These are phyloP conservation scores for Fusarium mundagurra DNA, from an alignment of 2,329 filamentous ascomycete genomes.

Conservation along the genomic window DNA sequence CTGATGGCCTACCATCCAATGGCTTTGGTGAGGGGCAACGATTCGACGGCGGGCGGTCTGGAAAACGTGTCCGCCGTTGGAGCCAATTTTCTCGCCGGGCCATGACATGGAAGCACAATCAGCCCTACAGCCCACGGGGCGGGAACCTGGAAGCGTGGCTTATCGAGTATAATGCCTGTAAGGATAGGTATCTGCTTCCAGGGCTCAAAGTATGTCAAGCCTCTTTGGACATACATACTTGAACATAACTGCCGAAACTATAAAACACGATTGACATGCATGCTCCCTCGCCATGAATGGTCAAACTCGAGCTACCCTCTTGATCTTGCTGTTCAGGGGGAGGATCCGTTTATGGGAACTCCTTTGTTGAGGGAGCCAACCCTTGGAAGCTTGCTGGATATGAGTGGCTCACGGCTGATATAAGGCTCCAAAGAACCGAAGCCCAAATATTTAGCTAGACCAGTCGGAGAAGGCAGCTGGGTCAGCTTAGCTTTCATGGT, in stretches of 20 bases:
- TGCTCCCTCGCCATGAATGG: not conserved
- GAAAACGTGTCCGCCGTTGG: constrained; percentile 10
- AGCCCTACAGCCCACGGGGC: constrained; percentile 37
- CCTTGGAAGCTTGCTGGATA: constrained; percentile 1
- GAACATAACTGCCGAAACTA: not conserved
- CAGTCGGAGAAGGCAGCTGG: constrained; percentile 14
- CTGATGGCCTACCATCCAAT: not conserved
- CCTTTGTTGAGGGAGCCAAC: constrained; percentile 1
- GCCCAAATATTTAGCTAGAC: constrained; percentile 16
- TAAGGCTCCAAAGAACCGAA: not conserved
- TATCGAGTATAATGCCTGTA: not conserved
- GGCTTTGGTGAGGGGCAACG: constrained; percentile 21
- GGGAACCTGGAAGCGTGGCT: not conserved
- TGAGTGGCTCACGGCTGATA: constrained; percentile 11
- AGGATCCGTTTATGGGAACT: not conserved
- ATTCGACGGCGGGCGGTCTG: constrained; percentile 26
- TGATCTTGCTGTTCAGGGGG: constrained; percentile 16
- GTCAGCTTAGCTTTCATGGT: constrained; percentile 32
- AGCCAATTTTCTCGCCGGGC: constrained; percentile 6
- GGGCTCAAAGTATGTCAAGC: not conserved
- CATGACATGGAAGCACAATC: constrained; percentile 12
- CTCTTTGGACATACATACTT: not conserved
- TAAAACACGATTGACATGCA: not conserved
- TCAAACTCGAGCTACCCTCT: not conserved
- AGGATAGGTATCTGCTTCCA: not conserved